Evolutionary conservation across 2,329 filamentous ascomycete genomes (phyloP).

Genomic region (Nemania bipapillata): DNA sequence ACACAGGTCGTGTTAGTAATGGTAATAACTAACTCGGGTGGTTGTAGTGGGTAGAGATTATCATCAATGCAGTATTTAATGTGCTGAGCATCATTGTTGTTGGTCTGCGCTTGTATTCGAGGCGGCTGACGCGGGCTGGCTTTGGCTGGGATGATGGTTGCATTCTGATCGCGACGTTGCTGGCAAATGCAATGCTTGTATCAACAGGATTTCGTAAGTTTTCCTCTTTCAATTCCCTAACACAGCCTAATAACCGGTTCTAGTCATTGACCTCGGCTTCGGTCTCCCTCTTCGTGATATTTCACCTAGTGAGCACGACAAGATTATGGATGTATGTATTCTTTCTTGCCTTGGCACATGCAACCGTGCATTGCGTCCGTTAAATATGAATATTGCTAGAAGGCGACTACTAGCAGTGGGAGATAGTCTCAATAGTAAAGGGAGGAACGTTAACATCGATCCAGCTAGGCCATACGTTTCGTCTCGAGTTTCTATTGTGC

Average conservation of each 20-base stretch:
- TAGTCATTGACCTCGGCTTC: slow-evolving; percentile 26
- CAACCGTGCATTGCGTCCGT: neutral
- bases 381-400: neutral
- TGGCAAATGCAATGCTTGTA: slow-evolving; percentile 20
- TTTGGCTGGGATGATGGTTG: slow-evolving; percentile 42
- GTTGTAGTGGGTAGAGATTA: slow-evolving; percentile 10
- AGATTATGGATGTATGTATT: neutral
- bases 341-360: neutral
- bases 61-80: slow-evolving; percentile 25
- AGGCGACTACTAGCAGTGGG: neutral
- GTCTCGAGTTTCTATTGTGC: slow-evolving; percentile 49
- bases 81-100: slow-evolving; percentile 25
- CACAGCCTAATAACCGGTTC: neutral
- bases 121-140: slow-evolving; percentile 33
- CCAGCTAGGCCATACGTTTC: slow-evolving; percentile 49
- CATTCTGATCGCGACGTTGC: slow-evolving; percentile 27
- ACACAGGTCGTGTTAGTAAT: neutral
- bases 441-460: neutral
- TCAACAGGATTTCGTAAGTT: slow-evolving; percentile 23
- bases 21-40: neutral
- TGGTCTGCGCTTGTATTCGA: slow-evolving; percentile 34
- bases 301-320: neutral
- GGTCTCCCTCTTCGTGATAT: slow-evolving; percentile 19
- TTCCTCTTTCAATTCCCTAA: neutral
- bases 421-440: neutral